phyloP scores from a whole-genome alignment of 176 grass and related monocot genomes.

The Eleusine coracana region DNA sequence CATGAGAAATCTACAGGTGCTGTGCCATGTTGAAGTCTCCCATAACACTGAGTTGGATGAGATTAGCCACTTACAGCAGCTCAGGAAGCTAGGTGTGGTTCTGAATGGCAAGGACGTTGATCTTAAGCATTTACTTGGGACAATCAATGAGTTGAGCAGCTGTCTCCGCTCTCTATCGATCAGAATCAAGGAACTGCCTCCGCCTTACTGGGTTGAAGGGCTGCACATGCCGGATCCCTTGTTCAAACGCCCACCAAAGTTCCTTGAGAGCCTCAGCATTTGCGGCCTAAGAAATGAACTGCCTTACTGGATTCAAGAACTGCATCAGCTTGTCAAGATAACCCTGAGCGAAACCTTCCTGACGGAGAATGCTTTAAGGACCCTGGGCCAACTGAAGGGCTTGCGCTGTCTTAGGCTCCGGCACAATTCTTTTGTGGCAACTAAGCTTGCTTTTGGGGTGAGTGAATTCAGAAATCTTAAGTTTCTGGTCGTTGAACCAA shows the following conservation, averaged over 20 bases:
- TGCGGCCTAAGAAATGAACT: slow-evolving; percentile 6
- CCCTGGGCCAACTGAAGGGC: neutral
- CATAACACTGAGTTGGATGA: neutral
- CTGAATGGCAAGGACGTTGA: neutral
- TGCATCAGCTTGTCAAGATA: slow-evolving; percentile 31
- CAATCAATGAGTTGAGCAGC: neutral
- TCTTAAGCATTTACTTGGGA: neutral
- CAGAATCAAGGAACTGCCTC: slow-evolving; percentile 15
- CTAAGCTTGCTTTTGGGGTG: neutral
- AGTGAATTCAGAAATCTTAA: slow-evolving; percentile 6
- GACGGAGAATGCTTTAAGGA: neutral
- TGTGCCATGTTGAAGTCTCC: neutral
- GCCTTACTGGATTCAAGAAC: slow-evolving; percentile 26
- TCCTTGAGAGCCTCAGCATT: slow-evolving; percentile 40
- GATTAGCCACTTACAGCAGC: neutral
- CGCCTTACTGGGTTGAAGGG: neutral
- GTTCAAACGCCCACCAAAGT: neutral
- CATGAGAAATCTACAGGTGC: neutral
- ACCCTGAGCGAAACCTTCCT: slow-evolving; percentile 24
- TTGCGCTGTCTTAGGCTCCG: slow-evolving; percentile 12
- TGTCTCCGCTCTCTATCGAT: slow-evolving; percentile 8
- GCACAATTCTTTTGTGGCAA: neutral
- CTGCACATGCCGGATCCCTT: neutral
- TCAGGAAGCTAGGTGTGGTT: slow-evolving; percentile 12
- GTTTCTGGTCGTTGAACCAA: neutral